phyloP scores from a whole-genome alignment of 345 rosid genomes.

The Heritiera littoralis region DNA sequence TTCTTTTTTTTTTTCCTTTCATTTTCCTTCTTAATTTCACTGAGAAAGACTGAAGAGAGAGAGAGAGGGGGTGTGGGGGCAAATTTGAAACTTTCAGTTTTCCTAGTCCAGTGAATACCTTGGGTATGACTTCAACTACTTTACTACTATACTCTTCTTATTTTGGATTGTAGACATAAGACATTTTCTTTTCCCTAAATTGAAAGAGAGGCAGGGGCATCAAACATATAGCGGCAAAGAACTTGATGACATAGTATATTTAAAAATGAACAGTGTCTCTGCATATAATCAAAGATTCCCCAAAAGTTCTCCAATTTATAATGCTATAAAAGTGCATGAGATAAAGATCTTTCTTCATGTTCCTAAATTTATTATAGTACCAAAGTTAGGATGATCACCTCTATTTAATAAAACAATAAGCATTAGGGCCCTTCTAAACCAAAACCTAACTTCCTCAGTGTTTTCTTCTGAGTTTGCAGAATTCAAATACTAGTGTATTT shows the following conservation, averaged over 20 bases:
- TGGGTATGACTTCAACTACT: neutral
- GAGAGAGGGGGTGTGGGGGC: neutral
- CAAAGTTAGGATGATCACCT: neutral
- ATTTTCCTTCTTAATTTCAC: neutral
- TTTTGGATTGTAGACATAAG: neutral
- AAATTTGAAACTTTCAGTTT: neutral
- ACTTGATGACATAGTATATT: neutral
- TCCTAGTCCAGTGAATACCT: neutral
- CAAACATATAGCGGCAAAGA: neutral
- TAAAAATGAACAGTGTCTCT: neutral
- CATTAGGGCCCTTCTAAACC: neutral
- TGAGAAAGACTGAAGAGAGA: neutral
- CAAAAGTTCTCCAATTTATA: neutral
- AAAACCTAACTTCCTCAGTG: neutral
- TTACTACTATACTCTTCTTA: neutral
- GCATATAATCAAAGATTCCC: neutral
- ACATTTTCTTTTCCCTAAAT: neutral
- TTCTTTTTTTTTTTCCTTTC: neutral
- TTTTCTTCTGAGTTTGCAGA: neutral
- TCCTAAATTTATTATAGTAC: neutral
- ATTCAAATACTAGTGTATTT: neutral
- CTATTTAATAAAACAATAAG: neutral
- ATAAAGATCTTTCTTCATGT: neutral
- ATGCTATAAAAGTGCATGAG: neutral
- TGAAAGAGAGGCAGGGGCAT: neutral